Evolutionary conservation across 352 stramenopile genomes (phyloP), one percentile per base, ranked within the genome.

Genomic region (Globisporangium yorkense): DNA sequence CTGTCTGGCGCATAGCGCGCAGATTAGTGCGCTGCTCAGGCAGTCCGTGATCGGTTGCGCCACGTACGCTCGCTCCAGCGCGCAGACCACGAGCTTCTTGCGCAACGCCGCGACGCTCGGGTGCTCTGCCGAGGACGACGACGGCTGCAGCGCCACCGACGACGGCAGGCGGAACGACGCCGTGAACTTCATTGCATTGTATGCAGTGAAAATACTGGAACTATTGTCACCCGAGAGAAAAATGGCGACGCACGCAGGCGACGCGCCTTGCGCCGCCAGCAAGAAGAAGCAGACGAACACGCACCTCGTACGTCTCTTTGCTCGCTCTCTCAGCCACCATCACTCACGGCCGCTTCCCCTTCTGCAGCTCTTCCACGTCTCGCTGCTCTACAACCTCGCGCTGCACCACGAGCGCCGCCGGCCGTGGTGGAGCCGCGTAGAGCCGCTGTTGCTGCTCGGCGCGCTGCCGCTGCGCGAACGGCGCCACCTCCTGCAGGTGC

Each of bases 401-500:
- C 63, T 84, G 46, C 63, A 67, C 5, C 59, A 85, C 46, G 66
- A 77, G 27, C 62, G 64, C 16, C 61, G 66, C 1, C 78, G 83
- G 21, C 77, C 83, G 40, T 93, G 83, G 83, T 93, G 83, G 83
- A 89, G 71, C 44, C 70, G 66, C 61, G 69, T 93, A 7, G 71
- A 89, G 55, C 64, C 75, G 39, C 68, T 71, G 39, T 62, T 93
- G 48, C 57, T 93, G 20, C 79, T 93, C 18, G 83, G 83, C 18
- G 83, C 83, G 35, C 66, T 93, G 33, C 83, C 83, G 20, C 61
- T 91, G 47, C 68, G 66, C 24, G 58, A 86, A 29, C 80, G 84
- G 45, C 67, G 66, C 13, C 81, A 91, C 54, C 65, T 91, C 49
- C 10, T 61, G 7, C 66, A 67, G 46, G 58, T 63, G 41, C 5